Evolutionary conservation across 1,284 basidiomycete genomes (phyloP).

Genomic region (Naganishia cerealis): DNA sequence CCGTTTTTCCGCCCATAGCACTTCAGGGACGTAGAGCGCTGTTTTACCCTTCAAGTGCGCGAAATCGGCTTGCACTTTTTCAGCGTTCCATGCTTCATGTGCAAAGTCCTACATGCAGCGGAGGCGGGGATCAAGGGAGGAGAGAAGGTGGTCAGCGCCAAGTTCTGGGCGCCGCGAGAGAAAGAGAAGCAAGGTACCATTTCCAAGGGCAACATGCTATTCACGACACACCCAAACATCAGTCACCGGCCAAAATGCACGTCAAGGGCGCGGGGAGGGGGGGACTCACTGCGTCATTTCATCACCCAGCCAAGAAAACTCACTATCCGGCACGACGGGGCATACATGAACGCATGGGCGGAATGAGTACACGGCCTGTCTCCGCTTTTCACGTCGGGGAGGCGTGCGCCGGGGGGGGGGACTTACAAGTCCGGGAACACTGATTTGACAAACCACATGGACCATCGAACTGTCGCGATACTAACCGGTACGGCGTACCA

Average conservation of each 20-base stretch:
- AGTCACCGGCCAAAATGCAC: background rate
- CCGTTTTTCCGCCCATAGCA: conserved; percentile 77
- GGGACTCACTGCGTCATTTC: conserved; percentile 71
- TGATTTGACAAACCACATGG: conserved; percentile 78
- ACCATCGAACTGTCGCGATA: conserved; percentile 54
- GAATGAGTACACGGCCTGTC: background rate
- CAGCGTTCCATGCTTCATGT: conserved; percentile 85
- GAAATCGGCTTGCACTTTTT: conserved; percentile 72
- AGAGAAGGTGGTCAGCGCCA: background rate
- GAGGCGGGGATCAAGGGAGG: background rate
- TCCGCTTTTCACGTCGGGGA: too few relatives aligned
- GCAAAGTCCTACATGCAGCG: conserved; percentile 48
- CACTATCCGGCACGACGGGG: conserved; percentile 66
- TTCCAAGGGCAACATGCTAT: conserved; percentile 79
- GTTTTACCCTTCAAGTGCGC: conserved; percentile 62
- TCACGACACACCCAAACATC: background rate
- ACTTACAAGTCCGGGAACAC: conserved; percentile 60
- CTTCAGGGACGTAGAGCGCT: conserved; percentile 85
- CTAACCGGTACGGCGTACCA: conserved; percentile 22
- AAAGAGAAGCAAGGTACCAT: conserved; percentile 59
- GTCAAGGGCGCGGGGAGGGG: conserved; percentile 19
- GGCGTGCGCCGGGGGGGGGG: too few relatives aligned
- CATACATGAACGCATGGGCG: background rate
- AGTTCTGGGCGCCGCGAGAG: background rate
- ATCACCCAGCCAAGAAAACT: conserved; percentile 89